phyloP scores from a whole-genome alignment of 495 filamentous ascomycete genomes.

The Hypoxylon subgilvum region DNA sequence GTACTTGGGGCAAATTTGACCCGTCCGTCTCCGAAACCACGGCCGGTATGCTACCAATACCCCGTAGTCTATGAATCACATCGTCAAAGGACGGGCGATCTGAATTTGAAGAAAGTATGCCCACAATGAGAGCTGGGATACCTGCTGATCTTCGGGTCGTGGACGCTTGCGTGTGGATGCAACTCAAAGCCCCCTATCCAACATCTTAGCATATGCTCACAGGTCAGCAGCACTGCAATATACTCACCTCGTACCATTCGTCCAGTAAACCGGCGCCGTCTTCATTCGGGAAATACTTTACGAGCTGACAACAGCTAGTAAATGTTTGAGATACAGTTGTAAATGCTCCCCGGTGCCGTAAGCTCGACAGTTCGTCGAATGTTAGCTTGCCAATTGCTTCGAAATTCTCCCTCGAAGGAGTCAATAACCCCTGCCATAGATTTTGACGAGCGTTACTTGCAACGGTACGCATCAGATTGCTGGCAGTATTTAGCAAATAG shows the following conservation, averaged over 20 bases:
- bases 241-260: conserved; percentile 73
- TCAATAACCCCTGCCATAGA: conserved; percentile 41
- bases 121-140: conserved; percentile 81
- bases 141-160: conserved; percentile 94
- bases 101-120: conserved; percentile 67
- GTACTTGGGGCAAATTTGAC: conserved; percentile 83
- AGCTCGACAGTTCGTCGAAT: conserved; percentile 78
- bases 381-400: conserved; percentile 67
- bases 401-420: conserved; percentile 53
- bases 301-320: conserved; percentile 71
- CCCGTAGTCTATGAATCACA: conserved; percentile 54
- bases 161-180: conserved; percentile 71
- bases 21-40: conserved; percentile 59
- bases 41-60: conserved; percentile 63
- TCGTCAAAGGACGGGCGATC: conserved; percentile 57
- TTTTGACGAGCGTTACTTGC: conserved; percentile 49
- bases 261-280: conserved; percentile 47
- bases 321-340: conserved; percentile 91
- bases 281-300: conserved; percentile 48
- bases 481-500: conserved; percentile 37
- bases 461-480: conserved; percentile 64
- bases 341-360: conserved; percentile 92
- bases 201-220: conserved; percentile 13
- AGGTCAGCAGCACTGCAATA: background rate
- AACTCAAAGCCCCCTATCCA: conserved; percentile 61